Percentiles rank a stretch among this genome's conserved stretches.
These are phyloP conservation scores for Colletotrichum incanum DNA, from an alignment of 2,329 filamentous ascomycete species.

Conservation along the genomic window DNA sequence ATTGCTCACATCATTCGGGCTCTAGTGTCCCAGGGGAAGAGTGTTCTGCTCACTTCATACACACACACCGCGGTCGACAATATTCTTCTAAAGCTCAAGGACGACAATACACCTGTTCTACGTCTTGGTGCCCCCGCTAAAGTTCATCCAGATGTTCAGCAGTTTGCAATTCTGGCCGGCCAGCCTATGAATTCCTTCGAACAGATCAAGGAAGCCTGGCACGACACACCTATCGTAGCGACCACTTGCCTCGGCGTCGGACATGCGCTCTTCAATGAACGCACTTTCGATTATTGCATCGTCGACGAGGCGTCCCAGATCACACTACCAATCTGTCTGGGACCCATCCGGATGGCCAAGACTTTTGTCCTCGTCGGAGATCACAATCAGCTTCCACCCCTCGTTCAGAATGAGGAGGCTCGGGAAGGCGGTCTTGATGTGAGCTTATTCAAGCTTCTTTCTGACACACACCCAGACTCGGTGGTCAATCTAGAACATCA, in stretches of 20 bases:
- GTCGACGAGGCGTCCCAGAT: constrained; percentile 99
- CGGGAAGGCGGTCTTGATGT: constrained; percentile 89
- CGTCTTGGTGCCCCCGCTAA: constrained; percentile 90
- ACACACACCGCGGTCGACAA: constrained; percentile 99
- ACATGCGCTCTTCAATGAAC: constrained; percentile 88
- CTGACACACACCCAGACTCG: constrained; percentile 87
- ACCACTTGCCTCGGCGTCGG: constrained; percentile 95
- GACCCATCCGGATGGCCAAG: constrained; percentile 91
- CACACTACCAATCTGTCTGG: constrained; percentile 93
- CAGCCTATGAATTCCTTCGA: constrained; percentile 83
- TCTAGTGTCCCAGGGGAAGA: constrained; percentile 90
- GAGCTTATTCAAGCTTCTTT: constrained; percentile 93
- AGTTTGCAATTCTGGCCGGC: constrained; percentile 86
- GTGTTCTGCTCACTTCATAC: constrained; percentile 93
- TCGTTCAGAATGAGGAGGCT: constrained; percentile 94
- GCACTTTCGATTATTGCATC: constrained; percentile 97
- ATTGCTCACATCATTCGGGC: constrained; percentile 97
- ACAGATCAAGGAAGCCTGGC: constrained; percentile 87
- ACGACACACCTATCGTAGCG: constrained; percentile 89
- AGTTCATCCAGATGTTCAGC: constrained; percentile 88
- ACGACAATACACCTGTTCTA: constrained; percentile 83
- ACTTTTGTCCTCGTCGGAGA: constrained; percentile 97
- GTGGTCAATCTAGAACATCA: constrained; percentile 96
- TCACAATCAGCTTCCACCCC: constrained; percentile 94
- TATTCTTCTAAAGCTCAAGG: constrained; percentile 91